Conservation (phyloP, 371 early-diverging fungal species). For the Mucor piriformis region DNA sequence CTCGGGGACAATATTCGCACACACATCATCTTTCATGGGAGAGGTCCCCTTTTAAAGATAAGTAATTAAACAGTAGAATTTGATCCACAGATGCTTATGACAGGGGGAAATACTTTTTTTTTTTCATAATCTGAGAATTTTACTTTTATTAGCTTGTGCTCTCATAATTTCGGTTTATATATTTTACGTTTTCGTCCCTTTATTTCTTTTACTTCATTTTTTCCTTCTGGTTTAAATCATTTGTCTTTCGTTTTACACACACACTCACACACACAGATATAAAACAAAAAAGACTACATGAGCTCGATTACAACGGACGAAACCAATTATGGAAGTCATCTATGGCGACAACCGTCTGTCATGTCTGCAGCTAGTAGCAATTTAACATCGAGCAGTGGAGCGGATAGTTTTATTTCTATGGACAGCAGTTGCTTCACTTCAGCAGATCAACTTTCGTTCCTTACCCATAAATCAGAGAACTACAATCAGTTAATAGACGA, state of each 20-base stretch:
- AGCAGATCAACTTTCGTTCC: constrained; percentile 9
- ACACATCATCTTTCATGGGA: no score
- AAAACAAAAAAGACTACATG: neutral
- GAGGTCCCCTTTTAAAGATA: neutral
- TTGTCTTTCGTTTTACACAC: neutral
- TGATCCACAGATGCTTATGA: neutral
- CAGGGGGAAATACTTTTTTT: neutral
- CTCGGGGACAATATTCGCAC: constrained; percentile 8
- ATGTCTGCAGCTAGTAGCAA: constrained; percentile 12
- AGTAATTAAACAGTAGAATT: neutral
- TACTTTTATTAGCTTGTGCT: neutral
- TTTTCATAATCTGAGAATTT: neutral
- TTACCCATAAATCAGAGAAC: constrained; percentile 13
- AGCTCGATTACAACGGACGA: constrained; percentile 6
- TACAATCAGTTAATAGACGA: constrained; percentile 32
- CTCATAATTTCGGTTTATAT: neutral
- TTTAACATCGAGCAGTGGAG: constrained; percentile 19
- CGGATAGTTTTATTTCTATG: constrained; percentile 10
- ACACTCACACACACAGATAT: neutral
- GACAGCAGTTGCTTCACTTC: neutral
- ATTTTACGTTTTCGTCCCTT: neutral
- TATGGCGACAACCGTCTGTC: constrained; percentile 13
- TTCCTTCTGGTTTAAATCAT: neutral
- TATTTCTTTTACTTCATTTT: neutral
- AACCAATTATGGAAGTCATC: neutral